Evolutionary conservation across 2,329 filamentous ascomycete genomes (phyloP).

Genomic region (Sordariomycetes sp.): DNA sequence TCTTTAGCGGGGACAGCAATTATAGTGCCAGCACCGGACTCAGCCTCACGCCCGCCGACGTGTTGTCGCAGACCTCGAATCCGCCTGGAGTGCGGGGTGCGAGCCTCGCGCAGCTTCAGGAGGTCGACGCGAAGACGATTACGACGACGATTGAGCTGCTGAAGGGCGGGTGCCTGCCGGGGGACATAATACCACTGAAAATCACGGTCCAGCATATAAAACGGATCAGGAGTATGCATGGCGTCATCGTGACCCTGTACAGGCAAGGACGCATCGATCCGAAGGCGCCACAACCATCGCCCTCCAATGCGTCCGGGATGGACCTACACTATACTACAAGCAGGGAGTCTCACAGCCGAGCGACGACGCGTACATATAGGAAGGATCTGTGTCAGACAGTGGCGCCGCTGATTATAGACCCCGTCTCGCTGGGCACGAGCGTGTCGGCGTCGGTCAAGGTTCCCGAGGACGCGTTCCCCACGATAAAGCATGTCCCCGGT

Average conservation of each 20-base stretch:
- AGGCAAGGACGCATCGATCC: slow-evolving; percentile 79
- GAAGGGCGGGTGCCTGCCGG: slow-evolving; percentile 72
- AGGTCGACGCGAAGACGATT: slow-evolving; percentile 60
- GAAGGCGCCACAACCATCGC: slow-evolving; percentile 8
- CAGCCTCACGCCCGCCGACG: slow-evolving; percentile 31
- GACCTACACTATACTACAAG: neutral
- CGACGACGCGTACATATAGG: slow-evolving; percentile 83
- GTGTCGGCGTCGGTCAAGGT: slow-evolving; percentile 76
- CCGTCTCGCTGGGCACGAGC: slow-evolving; percentile 60
- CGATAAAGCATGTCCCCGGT: slow-evolving; percentile 78
- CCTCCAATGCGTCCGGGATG: neutral
- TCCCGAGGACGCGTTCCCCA: slow-evolving; percentile 84
- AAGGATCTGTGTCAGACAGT: slow-evolving; percentile 89
- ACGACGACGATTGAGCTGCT: slow-evolving; percentile 74
- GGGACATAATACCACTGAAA: slow-evolving; percentile 68
- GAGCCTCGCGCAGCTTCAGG: slow-evolving; percentile 19
- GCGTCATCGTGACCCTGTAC: slow-evolving; percentile 86
- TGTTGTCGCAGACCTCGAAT: neutral
- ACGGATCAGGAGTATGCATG: slow-evolving; percentile 77
- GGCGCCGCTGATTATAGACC: slow-evolving; percentile 79
- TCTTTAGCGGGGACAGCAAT: slow-evolving; percentile 57
- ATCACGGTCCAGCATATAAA: slow-evolving; percentile 82
- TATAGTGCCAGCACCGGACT: slow-evolving; percentile 52
- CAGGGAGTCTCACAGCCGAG: neutral
- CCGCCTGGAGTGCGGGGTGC: neutral